Base-by-base conservation (phyloP, 345 rosid species). In the Dimocarpus longan region DNA sequence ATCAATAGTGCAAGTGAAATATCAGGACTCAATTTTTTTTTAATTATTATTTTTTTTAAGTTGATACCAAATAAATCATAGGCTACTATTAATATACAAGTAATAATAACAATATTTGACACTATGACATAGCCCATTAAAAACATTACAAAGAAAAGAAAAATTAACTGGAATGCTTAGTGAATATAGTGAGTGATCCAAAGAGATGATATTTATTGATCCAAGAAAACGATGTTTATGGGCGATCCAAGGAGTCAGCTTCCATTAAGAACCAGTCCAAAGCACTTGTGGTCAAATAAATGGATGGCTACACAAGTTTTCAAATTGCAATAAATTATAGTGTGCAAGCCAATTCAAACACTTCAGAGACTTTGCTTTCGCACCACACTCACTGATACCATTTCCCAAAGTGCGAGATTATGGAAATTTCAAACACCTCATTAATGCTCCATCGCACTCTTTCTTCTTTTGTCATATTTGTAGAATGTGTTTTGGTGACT, bases 161-260 rank as follows among this genome's bases (percentile, higher is more conserved):
- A 32, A 32, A 32, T 32, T 32, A 32, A 32, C 0, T 32, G 37
- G 37, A 3, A 32, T 32, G 37, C 37, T 32, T 32, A 2, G 37
- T 32, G 13, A 15, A 18, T 19, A 6, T 12, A 69, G 65, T 63
- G 79, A 74, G 75, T 28, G 83, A 84, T 82, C 86, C 87, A 78
- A 74, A 82, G 73, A 80, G 42, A 73, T 15, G 32, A 48, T 18
- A 21, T 78, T 69, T 13, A 48, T 65, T 52, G 86, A 81, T 81
- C 76, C 84, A 52, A 83, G 80, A 32, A 81, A 32, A 66, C 16
- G 10, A 22, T 60, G 64, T 32, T 11, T 59, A 77, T 48, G 84
- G 72, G 78, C 52, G 86, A 81, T 86, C 83, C 85, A 81, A 83
- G 75, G 68, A 79, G 59, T 67, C 68, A 65, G 19, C 56, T 59